These are phyloP conservation scores for Chiua virens DNA, from an alignment of 768 basidiomycete genomes.

Conservation along the genomic window DNA sequence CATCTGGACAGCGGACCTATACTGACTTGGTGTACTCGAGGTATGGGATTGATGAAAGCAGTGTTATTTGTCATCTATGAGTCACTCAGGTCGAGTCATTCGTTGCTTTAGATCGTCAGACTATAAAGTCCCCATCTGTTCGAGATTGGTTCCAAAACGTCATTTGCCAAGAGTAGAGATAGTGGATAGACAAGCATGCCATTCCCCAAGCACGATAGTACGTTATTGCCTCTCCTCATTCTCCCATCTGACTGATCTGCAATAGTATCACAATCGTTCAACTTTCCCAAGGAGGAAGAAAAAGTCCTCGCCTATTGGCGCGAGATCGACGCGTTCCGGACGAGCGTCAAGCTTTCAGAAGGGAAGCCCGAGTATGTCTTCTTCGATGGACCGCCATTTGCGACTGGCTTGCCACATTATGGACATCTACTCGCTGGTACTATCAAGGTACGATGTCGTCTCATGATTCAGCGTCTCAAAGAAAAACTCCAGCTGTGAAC, in stretches of 20 bases:
- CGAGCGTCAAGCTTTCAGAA: slow-evolving; percentile 88
- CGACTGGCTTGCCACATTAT: slow-evolving; percentile 95
- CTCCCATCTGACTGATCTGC: slow-evolving; percentile 8
- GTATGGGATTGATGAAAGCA: not conserved
- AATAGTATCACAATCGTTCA: slow-evolving; percentile 72
- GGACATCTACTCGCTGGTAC: slow-evolving; percentile 92
- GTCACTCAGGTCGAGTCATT: slow-evolving; percentile 18
- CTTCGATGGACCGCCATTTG: slow-evolving; percentile 97
- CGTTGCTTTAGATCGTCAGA: not conserved
- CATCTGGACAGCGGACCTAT: not conserved
- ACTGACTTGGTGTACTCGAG: not conserved
- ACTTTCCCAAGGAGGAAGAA: slow-evolving; percentile 86
- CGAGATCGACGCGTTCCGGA: slow-evolving; percentile 97
- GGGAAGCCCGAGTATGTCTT: slow-evolving; percentile 90
- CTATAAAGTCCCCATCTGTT: not conserved
- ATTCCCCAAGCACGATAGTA: slow-evolving; percentile 72
- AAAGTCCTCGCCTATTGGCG: slow-evolving; percentile 90
- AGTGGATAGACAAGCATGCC: slow-evolving; percentile 44
- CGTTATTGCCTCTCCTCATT: slow-evolving; percentile 25
- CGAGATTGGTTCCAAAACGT: not conserved
- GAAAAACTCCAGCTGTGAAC: not conserved
- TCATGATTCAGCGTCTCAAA: slow-evolving; percentile 1
- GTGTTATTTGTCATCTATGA: not conserved
- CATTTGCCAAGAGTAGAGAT: not conserved
- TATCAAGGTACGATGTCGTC: slow-evolving; percentile 65